Evolutionary conservation across 495 filamentous ascomycete genomes (phyloP), one percentile per base, ranked within the genome.

Genomic region (Xylaria bambusicola): DNA sequence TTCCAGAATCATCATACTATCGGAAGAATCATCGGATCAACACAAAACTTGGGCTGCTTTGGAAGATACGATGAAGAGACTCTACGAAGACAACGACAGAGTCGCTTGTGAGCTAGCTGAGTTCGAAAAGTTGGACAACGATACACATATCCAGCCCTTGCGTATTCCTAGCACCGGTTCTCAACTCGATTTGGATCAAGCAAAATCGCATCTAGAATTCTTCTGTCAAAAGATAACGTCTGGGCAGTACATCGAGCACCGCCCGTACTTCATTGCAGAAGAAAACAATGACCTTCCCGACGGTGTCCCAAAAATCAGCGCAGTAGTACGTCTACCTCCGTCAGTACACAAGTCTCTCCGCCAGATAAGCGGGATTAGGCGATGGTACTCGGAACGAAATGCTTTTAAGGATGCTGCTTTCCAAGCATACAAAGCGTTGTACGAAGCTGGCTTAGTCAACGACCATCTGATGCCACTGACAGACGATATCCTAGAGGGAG

Each of bases 391-490:
- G 1, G 91, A 97, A 68, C 84, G 80, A 38, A 86, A 80, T 50
- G 93, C 94, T 5, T 84, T 77, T 61, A 89, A 87, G 61, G 94
- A 97, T 66, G 87, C 90, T 2, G 90, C 92, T 0, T 94, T 96
- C 52, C 82, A 91, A 64, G 90, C 92, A 12, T 96, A 93, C 66
- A 72, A 80, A 24, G 80, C 79, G 2, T 78, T 98, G 0, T 85
- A 92, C 65, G 58, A 83, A 33, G 86, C 82, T 40, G 87, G 88
- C 0, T 74, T 96, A 21, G 72, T 97, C 20, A 91, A 92, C 50
- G 82, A 96, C 41, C 84, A 96, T 61, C 77, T 97, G 1, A 75
- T 97, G 54, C 93, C 94, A 1, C 60, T 75, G 10, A 70, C 65
- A 1, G 64, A 72, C 17, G 73, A 80, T 23, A 56, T 77, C 8